Conservation (phyloP, 805 yeast species). For the Yarrowia phangngaensis region DNA sequence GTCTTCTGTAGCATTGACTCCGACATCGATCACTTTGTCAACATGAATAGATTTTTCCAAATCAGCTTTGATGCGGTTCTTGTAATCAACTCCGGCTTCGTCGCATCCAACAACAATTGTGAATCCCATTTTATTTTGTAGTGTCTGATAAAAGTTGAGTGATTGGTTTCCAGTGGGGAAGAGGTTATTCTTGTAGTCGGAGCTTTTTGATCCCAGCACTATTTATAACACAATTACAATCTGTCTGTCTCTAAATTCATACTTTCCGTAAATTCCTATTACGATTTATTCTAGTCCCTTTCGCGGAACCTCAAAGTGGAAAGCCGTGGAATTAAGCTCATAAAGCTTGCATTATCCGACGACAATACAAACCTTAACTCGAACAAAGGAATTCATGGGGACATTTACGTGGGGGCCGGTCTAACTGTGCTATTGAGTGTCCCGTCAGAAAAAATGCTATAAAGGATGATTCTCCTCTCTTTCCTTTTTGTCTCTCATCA, state of each 20-base stretch:
- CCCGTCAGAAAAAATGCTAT: too few relatives aligned
- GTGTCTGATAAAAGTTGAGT: too few relatives aligned
- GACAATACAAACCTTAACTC: constrained; percentile 10
- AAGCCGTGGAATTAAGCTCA: constrained; percentile 14
- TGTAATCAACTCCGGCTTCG: constrained; percentile 47
- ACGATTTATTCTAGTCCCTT: neutral
- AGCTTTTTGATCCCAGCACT: too few relatives aligned
- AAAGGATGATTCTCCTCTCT: neutral
- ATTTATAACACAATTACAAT: too few relatives aligned
- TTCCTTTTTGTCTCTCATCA: neutral
- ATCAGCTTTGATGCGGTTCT: constrained; percentile 42
- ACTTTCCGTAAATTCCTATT: too few relatives aligned
- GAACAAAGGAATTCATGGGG: too few relatives aligned
- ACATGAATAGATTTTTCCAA: constrained; percentile 39
- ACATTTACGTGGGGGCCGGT: too few relatives aligned
- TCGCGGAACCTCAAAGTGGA: constrained; percentile 9
- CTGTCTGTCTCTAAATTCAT: too few relatives aligned
- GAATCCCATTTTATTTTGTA: constrained; percentile 27
- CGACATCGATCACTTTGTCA: constrained; percentile 42
- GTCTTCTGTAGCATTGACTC: constrained; percentile 41
- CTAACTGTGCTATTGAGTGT: too few relatives aligned
- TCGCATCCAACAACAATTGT: constrained; percentile 45
- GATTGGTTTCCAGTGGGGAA: too few relatives aligned
- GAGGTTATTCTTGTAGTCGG: too few relatives aligned
- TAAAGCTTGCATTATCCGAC: constrained; percentile 12